These are phyloP conservation scores for Dryas integrifolia DNA, from an alignment of 331 rosid genomes.

Conservation along the genomic window DNA sequence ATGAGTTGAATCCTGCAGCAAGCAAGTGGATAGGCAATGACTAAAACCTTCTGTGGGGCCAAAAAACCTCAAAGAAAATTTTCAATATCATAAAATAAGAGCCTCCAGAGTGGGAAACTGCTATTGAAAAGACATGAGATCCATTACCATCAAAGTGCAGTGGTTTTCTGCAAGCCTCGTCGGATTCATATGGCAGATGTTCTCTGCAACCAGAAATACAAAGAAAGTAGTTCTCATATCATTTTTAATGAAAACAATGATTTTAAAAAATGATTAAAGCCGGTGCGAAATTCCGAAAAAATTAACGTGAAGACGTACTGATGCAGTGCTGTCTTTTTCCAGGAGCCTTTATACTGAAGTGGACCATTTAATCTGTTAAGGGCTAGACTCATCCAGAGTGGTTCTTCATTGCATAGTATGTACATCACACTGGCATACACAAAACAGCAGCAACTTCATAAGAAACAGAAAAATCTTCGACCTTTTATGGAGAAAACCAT, in stretches of 20 bases:
- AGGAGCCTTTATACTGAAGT: constrained; percentile 71
- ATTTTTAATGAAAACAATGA: background rate
- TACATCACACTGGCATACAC: constrained; percentile 74
- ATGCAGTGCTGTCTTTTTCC: constrained; percentile 81
- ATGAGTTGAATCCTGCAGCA: constrained; percentile 76
- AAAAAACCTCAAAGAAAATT: constrained; percentile 8
- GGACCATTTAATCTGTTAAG: constrained; percentile 55
- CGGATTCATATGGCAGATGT: constrained; percentile 40
- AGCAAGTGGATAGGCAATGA: constrained; percentile 20
- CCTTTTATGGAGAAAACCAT: background rate
- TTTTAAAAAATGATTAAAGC: background rate
- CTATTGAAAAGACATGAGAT: constrained; percentile 8
- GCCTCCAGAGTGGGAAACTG: background rate
- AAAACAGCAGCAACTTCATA: background rate
- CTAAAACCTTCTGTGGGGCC: background rate
- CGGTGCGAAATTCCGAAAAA: too few species aligned
- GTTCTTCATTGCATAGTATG: constrained; percentile 84
- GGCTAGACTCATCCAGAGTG: constrained; percentile 85
- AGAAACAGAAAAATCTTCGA: background rate
- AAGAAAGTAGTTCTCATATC: background rate
- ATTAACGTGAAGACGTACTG: constrained; percentile 41
- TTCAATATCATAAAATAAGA: constrained; percentile 13
- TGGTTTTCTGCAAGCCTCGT: constrained; percentile 36
- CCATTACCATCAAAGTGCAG: constrained; percentile 67
- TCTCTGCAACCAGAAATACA: constrained; percentile 52